A percentile compares a stretch with the other conserved stretches of the same genome.
Evolutionary conservation across 2,329 filamentous ascomycete genomes (phyloP).

Genomic region (Ophiostoma angusticollis): DNA sequence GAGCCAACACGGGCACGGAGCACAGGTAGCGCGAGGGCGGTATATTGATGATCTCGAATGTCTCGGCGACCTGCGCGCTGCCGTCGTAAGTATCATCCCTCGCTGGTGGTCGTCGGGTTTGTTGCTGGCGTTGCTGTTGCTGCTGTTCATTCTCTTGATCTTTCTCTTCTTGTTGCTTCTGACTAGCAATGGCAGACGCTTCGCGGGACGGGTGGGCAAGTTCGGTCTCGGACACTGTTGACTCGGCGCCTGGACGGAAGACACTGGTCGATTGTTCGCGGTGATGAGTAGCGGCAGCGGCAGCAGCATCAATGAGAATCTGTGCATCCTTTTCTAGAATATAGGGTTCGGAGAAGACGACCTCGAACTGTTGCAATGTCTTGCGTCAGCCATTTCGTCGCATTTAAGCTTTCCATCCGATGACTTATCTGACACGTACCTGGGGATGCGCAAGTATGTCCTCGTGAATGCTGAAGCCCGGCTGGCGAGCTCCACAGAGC

Average conservation of each 20-base stretch:
- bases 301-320: slow-evolving; percentile 36
- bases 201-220: slow-evolving; percentile 25
- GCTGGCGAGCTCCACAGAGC: slow-evolving; percentile 35
- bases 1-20: slow-evolving; percentile 59
- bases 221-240: slow-evolving; percentile 28
- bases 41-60: slow-evolving; percentile 65
- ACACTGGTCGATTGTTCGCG: slow-evolving; percentile 15
- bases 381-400: background rate
- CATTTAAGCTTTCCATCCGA: too few relatives aligned
- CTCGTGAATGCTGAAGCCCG: slow-evolving; percentile 71
- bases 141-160: too few relatives aligned
- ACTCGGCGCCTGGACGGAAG: slow-evolving; percentile 28
- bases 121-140: slow-evolving; percentile 2
- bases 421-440: too few relatives aligned
- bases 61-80: slow-evolving; percentile 26
- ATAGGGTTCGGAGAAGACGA: slow-evolving; percentile 61
- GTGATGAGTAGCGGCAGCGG: slow-evolving; percentile 17
- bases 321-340: slow-evolving; percentile 59
- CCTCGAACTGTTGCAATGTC: slow-evolving; percentile 50
- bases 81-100: slow-evolving; percentile 20
- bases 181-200: slow-evolving; percentile 20
- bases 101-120: slow-evolving; percentile 17
- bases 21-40: slow-evolving; percentile 67
- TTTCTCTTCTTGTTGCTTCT: background rate
- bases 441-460: slow-evolving; percentile 80